Evolutionary conservation across 257 asterid species (phyloP).

Genomic region (Solanum medicagineum): DNA sequence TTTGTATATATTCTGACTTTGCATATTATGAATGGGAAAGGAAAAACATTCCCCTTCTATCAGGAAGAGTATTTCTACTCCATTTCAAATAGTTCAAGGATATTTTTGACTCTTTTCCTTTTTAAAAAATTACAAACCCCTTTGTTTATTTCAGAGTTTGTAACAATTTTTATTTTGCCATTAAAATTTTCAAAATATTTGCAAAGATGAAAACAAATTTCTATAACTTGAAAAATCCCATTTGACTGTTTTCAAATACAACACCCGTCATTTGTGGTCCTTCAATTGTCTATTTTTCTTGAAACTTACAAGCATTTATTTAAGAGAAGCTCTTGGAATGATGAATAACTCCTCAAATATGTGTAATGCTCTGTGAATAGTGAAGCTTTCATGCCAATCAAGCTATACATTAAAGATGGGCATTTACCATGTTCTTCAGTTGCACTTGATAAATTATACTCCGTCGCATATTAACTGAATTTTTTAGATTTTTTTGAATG

Average conservation of each 20-base stretch:
- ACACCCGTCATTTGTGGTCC: background rate
- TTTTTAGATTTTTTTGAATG: too few relatives aligned
- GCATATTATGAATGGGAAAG: too few relatives aligned
- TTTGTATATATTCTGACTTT: too few relatives aligned
- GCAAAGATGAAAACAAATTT: background rate
- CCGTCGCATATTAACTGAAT: too few relatives aligned
- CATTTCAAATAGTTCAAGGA: too few relatives aligned
- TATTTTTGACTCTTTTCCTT: too few relatives aligned
- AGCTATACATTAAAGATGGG: background rate
- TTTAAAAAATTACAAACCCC: too few relatives aligned
- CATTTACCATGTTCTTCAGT: background rate
- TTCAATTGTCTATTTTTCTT: background rate
- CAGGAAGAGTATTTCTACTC: too few relatives aligned
- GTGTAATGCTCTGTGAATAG: background rate
- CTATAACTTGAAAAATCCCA: background rate
- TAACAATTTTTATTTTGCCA: too few relatives aligned
- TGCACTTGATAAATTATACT: background rate
- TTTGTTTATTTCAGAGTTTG: too few relatives aligned
- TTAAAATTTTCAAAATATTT: background rate
- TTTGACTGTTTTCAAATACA: background rate
- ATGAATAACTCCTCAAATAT: background rate
- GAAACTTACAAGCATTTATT: background rate
- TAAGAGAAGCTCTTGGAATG: background rate
- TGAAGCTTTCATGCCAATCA: background rate
- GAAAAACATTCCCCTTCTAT: too few relatives aligned